Conservation (phyloP, 192 early-diverging fungal species). For the Umbelopsis isabellina region DNA sequence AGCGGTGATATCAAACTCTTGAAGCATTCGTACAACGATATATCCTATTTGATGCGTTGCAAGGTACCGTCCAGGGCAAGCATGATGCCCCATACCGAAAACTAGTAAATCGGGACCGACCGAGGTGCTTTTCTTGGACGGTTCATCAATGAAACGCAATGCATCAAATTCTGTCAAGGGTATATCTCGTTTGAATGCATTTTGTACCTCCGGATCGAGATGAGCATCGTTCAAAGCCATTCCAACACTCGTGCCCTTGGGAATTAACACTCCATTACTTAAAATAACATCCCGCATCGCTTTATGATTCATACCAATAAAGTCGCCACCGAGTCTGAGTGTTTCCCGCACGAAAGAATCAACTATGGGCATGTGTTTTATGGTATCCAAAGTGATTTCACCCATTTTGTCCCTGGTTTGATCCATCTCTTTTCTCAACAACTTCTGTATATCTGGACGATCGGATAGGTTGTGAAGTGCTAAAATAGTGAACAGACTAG, state of each 20-base stretch:
- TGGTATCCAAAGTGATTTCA: not conserved
- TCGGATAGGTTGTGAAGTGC: conserved; percentile 29
- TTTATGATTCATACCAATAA: conserved; percentile 26
- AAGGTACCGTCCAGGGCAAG: conserved; percentile 39
- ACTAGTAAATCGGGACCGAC: conserved; percentile 15
- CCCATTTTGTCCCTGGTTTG: not conserved
- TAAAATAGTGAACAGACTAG: conserved; percentile 22
- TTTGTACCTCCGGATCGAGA: not conserved
- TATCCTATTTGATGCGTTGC: conserved; percentile 33
- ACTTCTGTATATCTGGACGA: conserved; percentile 23
- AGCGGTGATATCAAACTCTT: not conserved
- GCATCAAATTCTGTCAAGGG: conserved; percentile 28
- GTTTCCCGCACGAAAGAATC: conserved; percentile 33
- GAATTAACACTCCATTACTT: conserved; percentile 20
- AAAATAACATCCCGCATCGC: conserved; percentile 22
- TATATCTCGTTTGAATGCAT: not conserved
- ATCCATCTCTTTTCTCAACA: conserved; percentile 17
- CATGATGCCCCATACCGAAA: conserved; percentile 39
- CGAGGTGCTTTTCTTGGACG: conserved; percentile 8
- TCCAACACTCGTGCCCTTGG: conserved; percentile 24
- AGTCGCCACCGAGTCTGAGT: conserved; percentile 21
- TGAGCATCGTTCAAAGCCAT: conserved; percentile 17
- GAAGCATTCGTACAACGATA: conserved; percentile 8
- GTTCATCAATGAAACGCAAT: conserved; percentile 17
- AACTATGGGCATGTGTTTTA: conserved; percentile 18